A percentile compares a stretch with the other conserved stretches of the same genome.
Conservation (phyloP, 192 early-diverging fungal genomes). For the Endogone sp. region DNA sequence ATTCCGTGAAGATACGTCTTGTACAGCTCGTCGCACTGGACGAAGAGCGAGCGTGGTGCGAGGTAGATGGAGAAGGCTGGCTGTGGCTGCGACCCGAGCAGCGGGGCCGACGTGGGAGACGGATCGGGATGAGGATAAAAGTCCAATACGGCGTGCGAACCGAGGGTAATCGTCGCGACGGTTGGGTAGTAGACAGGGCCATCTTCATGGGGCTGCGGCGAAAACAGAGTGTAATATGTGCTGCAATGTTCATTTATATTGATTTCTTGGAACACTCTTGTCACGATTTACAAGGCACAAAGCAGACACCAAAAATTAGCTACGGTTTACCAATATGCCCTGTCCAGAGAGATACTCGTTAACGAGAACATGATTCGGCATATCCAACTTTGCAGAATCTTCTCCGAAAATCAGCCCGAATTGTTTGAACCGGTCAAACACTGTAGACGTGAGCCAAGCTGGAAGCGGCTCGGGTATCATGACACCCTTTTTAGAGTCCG, state of each 20-base stretch:
- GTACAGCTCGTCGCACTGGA: constrained; percentile 37
- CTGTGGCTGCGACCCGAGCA: not conserved
- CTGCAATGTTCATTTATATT: no score
- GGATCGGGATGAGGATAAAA: constrained; percentile 24
- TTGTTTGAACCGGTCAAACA: constrained; percentile 11
- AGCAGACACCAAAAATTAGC: not conserved
- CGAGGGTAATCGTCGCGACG: constrained; percentile 43
- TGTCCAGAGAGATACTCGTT: constrained; percentile 51
- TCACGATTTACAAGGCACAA: no score
- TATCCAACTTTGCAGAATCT: constrained; percentile 14
- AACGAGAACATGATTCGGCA: constrained; percentile 45
- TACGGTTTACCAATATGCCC: constrained; percentile 40
- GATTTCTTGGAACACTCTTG: no score
- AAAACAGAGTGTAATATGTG: not conserved
- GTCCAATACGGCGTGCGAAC: constrained; percentile 41
- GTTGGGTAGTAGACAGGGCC: constrained; percentile 48
- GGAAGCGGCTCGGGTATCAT: constrained; percentile 43
- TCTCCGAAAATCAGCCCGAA: no score
- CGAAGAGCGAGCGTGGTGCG: constrained; percentile 37
- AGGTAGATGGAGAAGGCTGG: constrained; percentile 40
- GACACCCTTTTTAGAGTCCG: constrained; percentile 8
- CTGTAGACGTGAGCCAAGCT: constrained; percentile 24
- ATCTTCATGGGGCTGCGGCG: constrained; percentile 39
- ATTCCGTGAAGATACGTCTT: constrained; percentile 43
- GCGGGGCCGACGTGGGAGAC: not conserved